phyloP scores from a whole-genome alignment of 257 asterid species.

The Asclepias syriaca region DNA sequence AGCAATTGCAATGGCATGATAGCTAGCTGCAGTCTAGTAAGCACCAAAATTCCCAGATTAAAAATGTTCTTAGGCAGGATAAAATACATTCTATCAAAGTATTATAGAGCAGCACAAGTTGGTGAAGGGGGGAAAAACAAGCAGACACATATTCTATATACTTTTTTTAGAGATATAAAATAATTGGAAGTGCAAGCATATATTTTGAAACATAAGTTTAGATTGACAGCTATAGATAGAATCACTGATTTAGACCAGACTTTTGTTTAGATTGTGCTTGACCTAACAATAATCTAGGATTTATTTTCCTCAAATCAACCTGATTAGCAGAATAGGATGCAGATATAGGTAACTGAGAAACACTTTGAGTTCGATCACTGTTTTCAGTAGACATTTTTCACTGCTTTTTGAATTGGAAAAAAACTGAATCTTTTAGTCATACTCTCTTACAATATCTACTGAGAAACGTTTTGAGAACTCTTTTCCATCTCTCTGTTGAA shows the following conservation, averaged over 20 bases:
- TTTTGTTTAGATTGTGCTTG: background rate
- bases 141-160: background rate
- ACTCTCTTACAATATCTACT: background rate
- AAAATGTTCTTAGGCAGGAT: background rate
- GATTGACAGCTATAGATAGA: background rate
- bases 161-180: background rate
- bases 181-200: background rate
- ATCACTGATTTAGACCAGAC: conserved; percentile 1
- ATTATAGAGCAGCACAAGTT: background rate
- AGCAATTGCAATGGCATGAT: conserved; percentile 49
- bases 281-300: background rate
- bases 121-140: background rate
- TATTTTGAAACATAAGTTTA: background rate
- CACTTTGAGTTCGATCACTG: too few relatives aligned
- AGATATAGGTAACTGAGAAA: too few relatives aligned
- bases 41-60: conserved; percentile 2
- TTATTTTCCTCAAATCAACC: background rate
- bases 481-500: background rate
- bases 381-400: too few relatives aligned
- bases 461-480: background rate
- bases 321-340: background rate
- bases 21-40: conserved; percentile 47
- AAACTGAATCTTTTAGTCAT: background rate
- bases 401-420: background rate
- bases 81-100: background rate